These are phyloP conservation scores for Neoarthrinium moseri DNA, from an alignment of 2,329 filamentous ascomycete genomes.

Conservation along the genomic window DNA sequence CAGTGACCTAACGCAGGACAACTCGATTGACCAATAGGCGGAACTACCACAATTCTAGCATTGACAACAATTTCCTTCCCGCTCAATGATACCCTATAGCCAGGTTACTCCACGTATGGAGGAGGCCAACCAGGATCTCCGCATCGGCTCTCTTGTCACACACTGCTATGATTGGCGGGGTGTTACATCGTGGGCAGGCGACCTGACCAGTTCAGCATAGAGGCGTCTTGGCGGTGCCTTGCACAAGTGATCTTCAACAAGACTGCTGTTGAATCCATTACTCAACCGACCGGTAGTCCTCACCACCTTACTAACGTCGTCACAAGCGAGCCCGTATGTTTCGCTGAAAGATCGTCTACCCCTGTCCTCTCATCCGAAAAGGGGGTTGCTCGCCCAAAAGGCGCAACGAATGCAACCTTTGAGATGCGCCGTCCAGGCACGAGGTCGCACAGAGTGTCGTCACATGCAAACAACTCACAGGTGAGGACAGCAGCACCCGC, in stretches of 20 bases:
- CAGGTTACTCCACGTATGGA: no score
- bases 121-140: no score
- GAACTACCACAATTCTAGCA: no score
- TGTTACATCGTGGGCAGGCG: conserved; percentile 19
- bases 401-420: conserved; percentile 1
- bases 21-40: no score
- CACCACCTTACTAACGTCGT: no score
- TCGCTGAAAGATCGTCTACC: no score
- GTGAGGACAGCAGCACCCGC: background rate
- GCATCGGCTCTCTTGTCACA: conserved; percentile 12
- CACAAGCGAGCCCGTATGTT: background rate
- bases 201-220: background rate
- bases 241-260: conserved; percentile 4
- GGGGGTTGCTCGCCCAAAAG: background rate
- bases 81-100: no score
- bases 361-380: background rate
- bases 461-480: conserved; percentile 1
- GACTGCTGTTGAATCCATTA: background rate
- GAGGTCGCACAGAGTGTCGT: background rate
- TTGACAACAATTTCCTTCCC: no score
- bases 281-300: background rate
- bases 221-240: background rate
- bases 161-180: conserved; percentile 17
- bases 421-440: background rate
- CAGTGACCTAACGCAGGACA: no score